phyloP scores from a whole-genome alignment of 176 grass and related monocot species.

The Poa annua region DNA sequence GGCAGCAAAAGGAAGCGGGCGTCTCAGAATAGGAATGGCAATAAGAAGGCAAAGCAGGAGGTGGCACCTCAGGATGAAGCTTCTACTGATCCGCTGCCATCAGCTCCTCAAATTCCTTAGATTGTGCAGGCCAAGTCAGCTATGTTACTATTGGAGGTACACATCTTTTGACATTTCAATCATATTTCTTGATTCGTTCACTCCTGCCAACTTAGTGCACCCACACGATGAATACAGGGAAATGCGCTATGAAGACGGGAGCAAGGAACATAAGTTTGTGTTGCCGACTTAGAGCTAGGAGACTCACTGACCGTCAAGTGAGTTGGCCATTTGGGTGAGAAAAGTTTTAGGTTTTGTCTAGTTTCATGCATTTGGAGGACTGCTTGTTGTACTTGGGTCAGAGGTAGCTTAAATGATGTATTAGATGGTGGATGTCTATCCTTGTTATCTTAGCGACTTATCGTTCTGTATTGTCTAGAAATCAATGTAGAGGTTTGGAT shows the following conservation, averaged over 20 bases:
- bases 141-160: constrained; percentile 36
- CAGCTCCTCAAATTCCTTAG: constrained; percentile 40
- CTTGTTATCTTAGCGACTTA: constrained; percentile 30
- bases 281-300: constrained; percentile 58
- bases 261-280: constrained; percentile 44
- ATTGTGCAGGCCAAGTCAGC: background rate
- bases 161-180: background rate
- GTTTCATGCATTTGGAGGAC: constrained; percentile 28
- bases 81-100: background rate
- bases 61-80: background rate
- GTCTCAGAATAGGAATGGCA: constrained; percentile 50
- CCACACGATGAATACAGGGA: constrained; percentile 37
- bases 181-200: background rate
- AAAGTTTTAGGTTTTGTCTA: constrained; percentile 44
- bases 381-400: constrained; percentile 37
- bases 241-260: constrained; percentile 41
- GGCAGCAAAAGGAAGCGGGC: constrained; percentile 55
- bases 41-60: constrained; percentile 51
- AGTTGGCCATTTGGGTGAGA: constrained; percentile 45
- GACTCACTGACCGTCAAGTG: constrained; percentile 32
- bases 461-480: constrained; percentile 45
- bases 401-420: constrained; percentile 41
- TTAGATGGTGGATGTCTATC: constrained; percentile 37
- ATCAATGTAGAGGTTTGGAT: constrained; percentile 46
- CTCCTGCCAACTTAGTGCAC: background rate